Evolutionary conservation across 768 basidiomycete species (phyloP).

Genomic region (Kwoniella sp.): DNA sequence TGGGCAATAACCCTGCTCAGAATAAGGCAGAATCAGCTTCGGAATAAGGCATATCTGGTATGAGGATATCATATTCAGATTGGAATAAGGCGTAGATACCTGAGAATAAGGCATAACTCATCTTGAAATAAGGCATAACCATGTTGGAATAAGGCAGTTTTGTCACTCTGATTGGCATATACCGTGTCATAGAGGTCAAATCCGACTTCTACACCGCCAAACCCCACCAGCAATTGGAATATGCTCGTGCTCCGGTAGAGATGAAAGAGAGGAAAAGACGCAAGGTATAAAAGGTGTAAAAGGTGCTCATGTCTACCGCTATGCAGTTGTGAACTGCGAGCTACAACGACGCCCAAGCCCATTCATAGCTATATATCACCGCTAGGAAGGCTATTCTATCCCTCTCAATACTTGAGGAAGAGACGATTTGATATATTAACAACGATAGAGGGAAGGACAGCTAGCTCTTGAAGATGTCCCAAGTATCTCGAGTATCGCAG

Average conservation of each 20-base stretch:
- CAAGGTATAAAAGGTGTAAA: conserved; percentile 1
- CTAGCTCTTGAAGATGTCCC: too few relatives aligned
- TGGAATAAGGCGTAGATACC: not conserved
- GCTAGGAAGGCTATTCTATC: too few relatives aligned
- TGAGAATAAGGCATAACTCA: not conserved
- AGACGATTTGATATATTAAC: too few relatives aligned
- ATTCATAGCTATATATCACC: too few relatives aligned
- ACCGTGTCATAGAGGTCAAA: not conserved
- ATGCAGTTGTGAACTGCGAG: too few relatives aligned
- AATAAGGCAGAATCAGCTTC: not conserved
- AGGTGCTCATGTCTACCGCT: not conserved
- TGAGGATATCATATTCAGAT: not conserved
- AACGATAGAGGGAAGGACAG: too few relatives aligned
- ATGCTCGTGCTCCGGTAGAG: not conserved
- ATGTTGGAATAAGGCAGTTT: not conserved
- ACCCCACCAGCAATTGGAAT: not conserved
- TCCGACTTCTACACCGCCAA: not conserved
- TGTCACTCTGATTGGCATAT: not conserved
- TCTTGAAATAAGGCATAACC: not conserved
- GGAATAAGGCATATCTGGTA: not conserved
- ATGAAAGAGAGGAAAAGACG: not conserved
- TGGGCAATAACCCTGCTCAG: not conserved
- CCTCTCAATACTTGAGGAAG: too few relatives aligned
- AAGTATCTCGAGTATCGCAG: too few relatives aligned
- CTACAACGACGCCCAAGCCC: not conserved